Conservation (phyloP, 805 yeast species). For the Ogataea haglerorum region DNA sequence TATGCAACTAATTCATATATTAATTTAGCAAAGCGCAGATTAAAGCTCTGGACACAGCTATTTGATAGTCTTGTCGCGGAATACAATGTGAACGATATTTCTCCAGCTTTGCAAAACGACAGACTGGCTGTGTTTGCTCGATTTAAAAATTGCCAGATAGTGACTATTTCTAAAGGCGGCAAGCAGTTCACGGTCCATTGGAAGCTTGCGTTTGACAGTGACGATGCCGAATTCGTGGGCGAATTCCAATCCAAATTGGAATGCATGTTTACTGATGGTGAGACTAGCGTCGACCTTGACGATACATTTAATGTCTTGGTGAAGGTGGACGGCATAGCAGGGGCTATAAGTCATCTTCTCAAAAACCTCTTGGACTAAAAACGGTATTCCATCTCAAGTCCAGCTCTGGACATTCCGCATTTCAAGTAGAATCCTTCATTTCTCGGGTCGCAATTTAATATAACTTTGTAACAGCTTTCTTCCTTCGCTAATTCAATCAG, state of each 20-base stretch:
- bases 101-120: not conserved
- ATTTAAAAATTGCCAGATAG: conserved; percentile 6
- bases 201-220: conserved; percentile 12
- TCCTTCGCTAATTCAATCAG: conserved; percentile 57
- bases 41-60: conserved; percentile 20
- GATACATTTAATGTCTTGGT: conserved; percentile 18
- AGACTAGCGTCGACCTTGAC: conserved; percentile 10
- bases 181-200: conserved; percentile 11
- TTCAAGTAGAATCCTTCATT: conserved; percentile 85
- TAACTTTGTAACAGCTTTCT: conserved; percentile 80
- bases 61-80: conserved; percentile 12
- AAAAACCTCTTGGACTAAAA: conserved; percentile 25
- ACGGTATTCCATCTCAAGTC: conserved; percentile 65
- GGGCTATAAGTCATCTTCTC: conserved; percentile 16
- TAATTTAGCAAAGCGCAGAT: conserved; percentile 18
- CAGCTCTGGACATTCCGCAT: conserved; percentile 70
- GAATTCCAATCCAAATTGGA: conserved; percentile 18
- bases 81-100: conserved; percentile 17
- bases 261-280: conserved; percentile 4
- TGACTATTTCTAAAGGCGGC: conserved; percentile 1
- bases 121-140: conserved; percentile 1
- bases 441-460: conserved; percentile 81
- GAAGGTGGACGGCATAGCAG: conserved; percentile 17
- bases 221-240: conserved; percentile 15
- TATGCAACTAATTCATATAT: conserved; percentile 25